Evolutionary conservation across 345 rosid genomes (phyloP).

Genomic region (Eucalyptus microcorys): DNA sequence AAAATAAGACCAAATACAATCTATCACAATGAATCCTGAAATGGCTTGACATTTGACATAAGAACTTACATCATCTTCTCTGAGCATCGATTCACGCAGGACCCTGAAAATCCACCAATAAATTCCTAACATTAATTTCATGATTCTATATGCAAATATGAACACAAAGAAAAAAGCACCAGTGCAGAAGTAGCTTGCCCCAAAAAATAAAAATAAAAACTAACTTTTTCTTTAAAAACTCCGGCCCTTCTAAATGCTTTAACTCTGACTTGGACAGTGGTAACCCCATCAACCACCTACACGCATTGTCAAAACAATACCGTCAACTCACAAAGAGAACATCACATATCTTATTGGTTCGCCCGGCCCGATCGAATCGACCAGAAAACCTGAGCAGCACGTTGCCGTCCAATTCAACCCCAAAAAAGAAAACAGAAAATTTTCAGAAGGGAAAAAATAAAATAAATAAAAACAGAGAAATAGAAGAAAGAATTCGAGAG

Average conservation of each 20-base stretch:
- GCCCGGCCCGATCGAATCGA: not conserved
- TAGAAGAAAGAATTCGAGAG: not conserved
- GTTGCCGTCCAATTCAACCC: not conserved
- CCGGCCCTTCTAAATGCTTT: conserved; percentile 12
- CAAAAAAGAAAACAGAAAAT: not conserved
- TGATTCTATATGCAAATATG: not conserved
- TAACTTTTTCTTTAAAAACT: conserved; percentile 32
- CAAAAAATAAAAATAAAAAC: not conserved
- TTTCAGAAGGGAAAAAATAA: not conserved
- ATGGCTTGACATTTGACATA: not conserved
- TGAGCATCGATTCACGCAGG: conserved; percentile 56
- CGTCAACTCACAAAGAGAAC: not conserved
- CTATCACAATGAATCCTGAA: not conserved
- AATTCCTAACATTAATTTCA: not conserved
- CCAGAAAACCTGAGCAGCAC: not conserved
- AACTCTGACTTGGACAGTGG: conserved; percentile 17
- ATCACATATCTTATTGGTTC: not conserved
- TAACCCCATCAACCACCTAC: conserved; percentile 75
- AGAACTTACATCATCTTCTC: conserved; percentile 82
- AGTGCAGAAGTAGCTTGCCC: too few relatives aligned
- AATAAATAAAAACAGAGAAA: not conserved
- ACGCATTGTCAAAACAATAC: not conserved
- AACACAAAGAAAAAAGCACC: not conserved
- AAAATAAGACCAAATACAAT: not conserved
- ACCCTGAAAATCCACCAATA: conserved; percentile 16